Evolutionary conservation across 192 early-diverging fungal genomes (phyloP), one percentile per base, ranked within the genome.

Genomic region (Dissophora globulifera): DNA sequence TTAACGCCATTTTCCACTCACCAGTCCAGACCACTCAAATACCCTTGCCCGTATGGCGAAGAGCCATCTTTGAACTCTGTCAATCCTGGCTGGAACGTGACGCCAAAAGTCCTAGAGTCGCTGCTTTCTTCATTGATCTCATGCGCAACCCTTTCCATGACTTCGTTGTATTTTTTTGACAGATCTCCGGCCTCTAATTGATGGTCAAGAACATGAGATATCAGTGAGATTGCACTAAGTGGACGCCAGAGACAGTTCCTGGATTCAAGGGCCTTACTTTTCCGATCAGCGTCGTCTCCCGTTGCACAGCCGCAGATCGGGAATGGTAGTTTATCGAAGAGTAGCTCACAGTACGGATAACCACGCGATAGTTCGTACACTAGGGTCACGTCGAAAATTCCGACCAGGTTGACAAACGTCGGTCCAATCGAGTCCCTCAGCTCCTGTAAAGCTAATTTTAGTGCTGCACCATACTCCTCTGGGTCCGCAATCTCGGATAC

Each of bases 21-120:
- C 84, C 84, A 85, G 47, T 85, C 84, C 17, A 85, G 59, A 8
- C 78, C 82, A 45, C 84, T 85, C 50, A 85, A 50, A 67, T 82
- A 85, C 3, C 76, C 70, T 58, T 85, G 84, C 17, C 81, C 79
- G 35, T 75, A 85, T 15, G 75, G 56, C 9, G 78, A 79, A 1
- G 72, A 66, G 4, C 63, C 46, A 22, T 80, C 67, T 45, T 75
- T 78, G 62, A 85, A 85, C 4, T 64, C 55, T 11, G 68, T 79
- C 47, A 85, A 66, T 7, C 76, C 84, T 31, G 84, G 84, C 26
- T 85, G 84, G 38, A 69, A 81, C 3, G 38, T 55, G 0, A 85
- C 78, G 11, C 70, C 79, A 62, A 82, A 85, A 1, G 62, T 58
- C 22, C 53, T 50, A 11, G 65, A 59, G 42, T 62, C 38, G 15